phyloP scores from a whole-genome alignment of 2,329 filamentous ascomycete genomes.

The Penicillium sp. region DNA sequence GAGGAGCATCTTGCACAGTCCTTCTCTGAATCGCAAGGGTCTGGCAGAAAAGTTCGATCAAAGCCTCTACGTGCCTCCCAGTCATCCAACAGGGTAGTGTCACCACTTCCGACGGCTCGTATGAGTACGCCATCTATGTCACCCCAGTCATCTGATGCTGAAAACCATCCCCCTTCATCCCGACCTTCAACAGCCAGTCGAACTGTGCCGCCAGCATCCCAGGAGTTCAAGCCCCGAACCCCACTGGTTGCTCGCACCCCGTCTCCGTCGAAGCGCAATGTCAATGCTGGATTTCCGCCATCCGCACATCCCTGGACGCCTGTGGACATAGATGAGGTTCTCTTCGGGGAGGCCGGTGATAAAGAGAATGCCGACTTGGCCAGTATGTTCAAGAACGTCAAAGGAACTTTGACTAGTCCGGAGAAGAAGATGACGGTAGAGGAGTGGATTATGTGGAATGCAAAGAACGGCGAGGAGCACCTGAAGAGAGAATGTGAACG shows the following conservation, averaged over 20 bases:
- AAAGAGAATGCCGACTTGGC: conserved; percentile 52
- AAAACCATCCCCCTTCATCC: conserved; percentile 73
- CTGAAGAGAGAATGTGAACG: conserved; percentile 78
- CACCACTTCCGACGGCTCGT: conserved; percentile 35
- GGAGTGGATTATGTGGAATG: conserved; percentile 85
- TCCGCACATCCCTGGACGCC: conserved; percentile 65
- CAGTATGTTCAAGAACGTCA: conserved; percentile 52
- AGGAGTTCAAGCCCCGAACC: conserved; percentile 37
- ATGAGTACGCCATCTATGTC: conserved; percentile 61
- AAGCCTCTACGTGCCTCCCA: conserved; percentile 9
- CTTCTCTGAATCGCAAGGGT: conserved; percentile 27
- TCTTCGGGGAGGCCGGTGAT: conserved; percentile 34
- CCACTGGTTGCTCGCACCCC: conserved; percentile 46
- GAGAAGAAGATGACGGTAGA: conserved; percentile 92
- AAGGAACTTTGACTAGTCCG: conserved; percentile 63
- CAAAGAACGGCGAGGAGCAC: conserved; percentile 73
- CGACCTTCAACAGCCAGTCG: conserved; percentile 51
- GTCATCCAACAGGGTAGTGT: conserved; percentile 18
- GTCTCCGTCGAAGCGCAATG: conserved; percentile 63
- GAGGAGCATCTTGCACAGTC: conserved; percentile 35
- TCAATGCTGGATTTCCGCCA: conserved; percentile 52
- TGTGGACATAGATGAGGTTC: conserved; percentile 70
- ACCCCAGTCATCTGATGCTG: conserved; percentile 74
- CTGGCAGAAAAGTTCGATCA: conserved; percentile 10
- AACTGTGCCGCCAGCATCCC: conserved; percentile 34